Conservation (phyloP, 768 basidiomycete species). For the Mycena crocata region DNA sequence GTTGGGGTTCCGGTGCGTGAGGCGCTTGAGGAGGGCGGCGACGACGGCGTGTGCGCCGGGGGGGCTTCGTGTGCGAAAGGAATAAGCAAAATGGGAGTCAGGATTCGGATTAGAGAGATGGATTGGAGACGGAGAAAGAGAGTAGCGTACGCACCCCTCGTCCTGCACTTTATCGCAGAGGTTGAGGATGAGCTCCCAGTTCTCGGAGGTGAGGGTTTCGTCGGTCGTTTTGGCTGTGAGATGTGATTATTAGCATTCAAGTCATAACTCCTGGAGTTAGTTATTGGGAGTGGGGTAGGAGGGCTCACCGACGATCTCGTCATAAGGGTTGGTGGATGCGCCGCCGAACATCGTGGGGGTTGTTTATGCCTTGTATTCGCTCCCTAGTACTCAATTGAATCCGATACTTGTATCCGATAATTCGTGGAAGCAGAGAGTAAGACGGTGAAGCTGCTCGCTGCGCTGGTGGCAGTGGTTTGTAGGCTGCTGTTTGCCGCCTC, state of each 20-base stretch:
- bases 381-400: too few species aligned
- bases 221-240: constrained; percentile 98
- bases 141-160: too few species aligned
- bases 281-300: constrained; percentile 3
- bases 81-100: too few species aligned
- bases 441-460: constrained; percentile 9
- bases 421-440: background rate
- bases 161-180: constrained; percentile 97
- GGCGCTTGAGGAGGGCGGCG: constrained; percentile 86
- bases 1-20: constrained; percentile 94
- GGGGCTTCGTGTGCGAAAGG: too few species aligned
- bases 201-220: constrained; percentile 93
- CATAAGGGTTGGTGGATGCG: constrained; percentile 79
- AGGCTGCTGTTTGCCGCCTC: background rate
- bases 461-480: background rate
- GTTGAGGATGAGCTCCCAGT: constrained; percentile 95
- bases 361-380: too few species aligned
- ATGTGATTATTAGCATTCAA: too few species aligned
- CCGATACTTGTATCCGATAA: too few species aligned
- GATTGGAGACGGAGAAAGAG: too few species aligned
- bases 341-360: constrained; percentile 75
- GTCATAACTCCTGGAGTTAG: background rate
- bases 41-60: constrained; percentile 91
- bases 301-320: constrained; percentile 89
- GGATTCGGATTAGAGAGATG: too few species aligned